Evolutionary conservation across 768 basidiomycete species (phyloP), one percentile per base, ranked within the genome.

Genomic region (Suillus discolor): DNA sequence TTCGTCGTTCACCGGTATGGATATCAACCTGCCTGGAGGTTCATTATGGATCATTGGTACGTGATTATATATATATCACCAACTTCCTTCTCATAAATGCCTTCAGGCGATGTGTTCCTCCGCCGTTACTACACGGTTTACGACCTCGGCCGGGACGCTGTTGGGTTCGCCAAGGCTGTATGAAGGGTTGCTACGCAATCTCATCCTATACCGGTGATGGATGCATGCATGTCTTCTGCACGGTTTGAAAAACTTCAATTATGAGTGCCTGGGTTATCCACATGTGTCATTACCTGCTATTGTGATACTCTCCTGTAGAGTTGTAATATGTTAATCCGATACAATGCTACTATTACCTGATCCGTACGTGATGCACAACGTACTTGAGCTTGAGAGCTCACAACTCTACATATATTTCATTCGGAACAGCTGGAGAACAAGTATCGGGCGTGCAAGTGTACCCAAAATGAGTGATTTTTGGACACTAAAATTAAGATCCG

Each of bases 101-200:
- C 57, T 65, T 1, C 67, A 90, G 89, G 93, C 71, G 93, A 96
- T 70, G 91, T 89, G 66, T 97, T 97, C 88, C 88, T 97, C 62
- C 91, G 96, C 77, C 92, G 89, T 74, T 95, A 90, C 78, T 93
- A 84, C 79, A 93, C 92, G n/a, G 91, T 95, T n/a, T 95, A 94
- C 71, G 93, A 95, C 72, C 83, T 91, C 31, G 89, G 83, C 41
- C 82, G 79, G 68, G 70, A 94, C 76, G 94, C 94, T 47, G 91
- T 97, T 67, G 95, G 94, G 51, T 95, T 96, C 70, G 95, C 94
- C 28, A 65, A 65, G n/a, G 71, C 82, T 23, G 69, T 62, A n/a
- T 83, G 67, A 79, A 18, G 18, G 31, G 18, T n/a, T 34, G 13
- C 8, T 47, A n/a, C n/a, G 44, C 20, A 61, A 15, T 54, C 59